Conservation (phyloP, 768 basidiomycete genomes). For the Tephrocybe rancida region DNA sequence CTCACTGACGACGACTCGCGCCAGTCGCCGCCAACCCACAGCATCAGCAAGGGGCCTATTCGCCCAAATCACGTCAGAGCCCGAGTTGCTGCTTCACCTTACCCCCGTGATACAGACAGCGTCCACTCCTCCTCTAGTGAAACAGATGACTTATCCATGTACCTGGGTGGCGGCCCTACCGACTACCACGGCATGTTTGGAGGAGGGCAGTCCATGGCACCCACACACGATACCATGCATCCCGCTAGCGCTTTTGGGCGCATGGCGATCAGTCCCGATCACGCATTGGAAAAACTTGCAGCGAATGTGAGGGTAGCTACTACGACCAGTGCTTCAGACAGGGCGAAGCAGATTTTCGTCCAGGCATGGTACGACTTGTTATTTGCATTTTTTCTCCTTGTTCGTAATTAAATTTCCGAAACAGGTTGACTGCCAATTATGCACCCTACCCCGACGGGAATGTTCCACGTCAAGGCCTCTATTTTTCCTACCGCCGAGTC, state of each 20-base stretch:
- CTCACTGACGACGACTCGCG: constrained; percentile 30
- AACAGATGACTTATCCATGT: constrained; percentile 87
- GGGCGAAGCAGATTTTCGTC: constrained; percentile 91
- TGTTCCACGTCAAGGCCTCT: constrained; percentile 91
- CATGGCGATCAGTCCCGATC: constrained; percentile 77
- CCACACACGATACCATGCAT: constrained; percentile 58
- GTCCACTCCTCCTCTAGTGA: constrained; percentile 88
- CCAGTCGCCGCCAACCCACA: constrained; percentile 77
- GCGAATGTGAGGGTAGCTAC: constrained; percentile 87
- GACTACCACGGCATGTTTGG: constrained; percentile 75
- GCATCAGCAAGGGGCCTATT: constrained; percentile 73
- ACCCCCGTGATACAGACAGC: constrained; percentile 83
- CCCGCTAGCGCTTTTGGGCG: constrained; percentile 75
- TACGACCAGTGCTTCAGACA: constrained; percentile 87
- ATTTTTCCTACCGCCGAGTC: constrained; percentile 89
- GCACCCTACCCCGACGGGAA: constrained; percentile 91
- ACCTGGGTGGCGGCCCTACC: constrained; percentile 52
- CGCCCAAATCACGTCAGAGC: constrained; percentile 79
- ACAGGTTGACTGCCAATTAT: constrained; percentile 86
- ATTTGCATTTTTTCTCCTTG: constrained; percentile 8
- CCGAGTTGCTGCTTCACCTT: constrained; percentile 80
- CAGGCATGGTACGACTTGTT: constrained; percentile 76
- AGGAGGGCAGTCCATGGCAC: constrained; percentile 46
- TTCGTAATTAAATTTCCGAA: background rate
- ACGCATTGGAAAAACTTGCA: constrained; percentile 82